Evolutionary conservation across 805 yeast species (phyloP).

Genomic region (Sungouiozyma intestinalis): DNA sequence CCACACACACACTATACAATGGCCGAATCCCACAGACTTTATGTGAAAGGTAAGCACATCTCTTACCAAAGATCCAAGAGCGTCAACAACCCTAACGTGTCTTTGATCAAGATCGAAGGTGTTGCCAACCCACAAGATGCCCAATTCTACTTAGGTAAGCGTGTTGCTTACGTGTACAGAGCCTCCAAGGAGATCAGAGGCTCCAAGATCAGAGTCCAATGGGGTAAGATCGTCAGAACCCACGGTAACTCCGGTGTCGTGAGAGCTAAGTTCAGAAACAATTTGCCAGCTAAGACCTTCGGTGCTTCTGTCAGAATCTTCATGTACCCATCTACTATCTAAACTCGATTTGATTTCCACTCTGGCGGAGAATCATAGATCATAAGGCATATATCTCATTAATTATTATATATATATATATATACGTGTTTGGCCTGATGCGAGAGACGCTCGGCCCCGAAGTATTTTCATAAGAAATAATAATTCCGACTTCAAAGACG

Average conservation of each 20-base stretch:
- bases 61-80: slow-evolving; percentile 99
- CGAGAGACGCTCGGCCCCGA: too few species aligned
- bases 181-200: slow-evolving; percentile 96
- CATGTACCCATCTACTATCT: slow-evolving; percentile 99
- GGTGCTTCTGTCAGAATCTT: slow-evolving; percentile 99
- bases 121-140: slow-evolving; percentile 86
- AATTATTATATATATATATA: too few species aligned
- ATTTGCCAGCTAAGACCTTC: slow-evolving; percentile 98
- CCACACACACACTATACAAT: background rate
- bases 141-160: slow-evolving; percentile 97
- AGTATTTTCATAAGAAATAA: too few species aligned
- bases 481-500: too few species aligned
- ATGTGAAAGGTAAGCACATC: slow-evolving; percentile 99
- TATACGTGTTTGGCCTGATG: too few species aligned
- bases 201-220: slow-evolving; percentile 96
- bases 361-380: background rate
- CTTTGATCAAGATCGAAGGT: slow-evolving; percentile 94
- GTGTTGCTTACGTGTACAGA: slow-evolving; percentile 98
- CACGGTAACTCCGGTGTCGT: slow-evolving; percentile 98
- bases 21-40: slow-evolving; percentile 41
- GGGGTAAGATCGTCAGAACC: slow-evolving; percentile 98
- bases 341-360: too few species aligned
- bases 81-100: slow-evolving; percentile 94
- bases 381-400: background rate
- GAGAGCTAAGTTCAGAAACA: slow-evolving; percentile 96